Evolutionary conservation across 2,329 filamentous ascomycete genomes (phyloP).

Genomic region (Sporothrix pallida): DNA sequence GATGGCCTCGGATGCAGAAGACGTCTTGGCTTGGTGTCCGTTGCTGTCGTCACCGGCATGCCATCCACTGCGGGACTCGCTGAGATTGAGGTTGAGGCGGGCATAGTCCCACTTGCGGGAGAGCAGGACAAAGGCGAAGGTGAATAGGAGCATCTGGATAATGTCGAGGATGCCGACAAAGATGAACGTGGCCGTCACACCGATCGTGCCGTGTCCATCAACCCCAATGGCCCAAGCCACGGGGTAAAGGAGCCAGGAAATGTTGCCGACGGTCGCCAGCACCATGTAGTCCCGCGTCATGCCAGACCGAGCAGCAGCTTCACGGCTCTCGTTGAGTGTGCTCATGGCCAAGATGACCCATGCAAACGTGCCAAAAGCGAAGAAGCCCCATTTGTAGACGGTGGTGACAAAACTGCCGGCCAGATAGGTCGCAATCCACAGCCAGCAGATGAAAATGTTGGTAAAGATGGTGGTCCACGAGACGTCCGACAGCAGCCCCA

Average conservation of each 20-base stretch:
- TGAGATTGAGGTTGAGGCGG: constrained; percentile 58
- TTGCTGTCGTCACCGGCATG: neutral
- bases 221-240: constrained; percentile 60
- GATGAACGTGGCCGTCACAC: constrained; percentile 53
- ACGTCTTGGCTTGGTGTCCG: neutral
- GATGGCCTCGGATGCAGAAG: neutral
- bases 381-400: constrained; percentile 65
- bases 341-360: constrained; percentile 53
- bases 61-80: constrained; percentile 48
- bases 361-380: constrained; percentile 57
- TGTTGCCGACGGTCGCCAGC: constrained; percentile 55
- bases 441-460: constrained; percentile 57
- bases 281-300: constrained; percentile 53
- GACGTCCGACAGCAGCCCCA: constrained; percentile 57
- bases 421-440: constrained; percentile 59
- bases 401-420: constrained; percentile 54
- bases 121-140: constrained; percentile 52
- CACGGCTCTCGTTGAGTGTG: constrained; percentile 50
- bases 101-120: constrained; percentile 58
- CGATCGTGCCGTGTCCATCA: constrained; percentile 55
- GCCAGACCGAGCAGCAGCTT: constrained; percentile 50
- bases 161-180: constrained; percentile 62
- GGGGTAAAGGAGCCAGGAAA: constrained; percentile 61
- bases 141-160: constrained; percentile 53
- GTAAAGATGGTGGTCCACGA: constrained; percentile 62